phyloP scores from a whole-genome alignment of 495 filamentous ascomycete genomes.

The Neurospora sublineolata region DNA sequence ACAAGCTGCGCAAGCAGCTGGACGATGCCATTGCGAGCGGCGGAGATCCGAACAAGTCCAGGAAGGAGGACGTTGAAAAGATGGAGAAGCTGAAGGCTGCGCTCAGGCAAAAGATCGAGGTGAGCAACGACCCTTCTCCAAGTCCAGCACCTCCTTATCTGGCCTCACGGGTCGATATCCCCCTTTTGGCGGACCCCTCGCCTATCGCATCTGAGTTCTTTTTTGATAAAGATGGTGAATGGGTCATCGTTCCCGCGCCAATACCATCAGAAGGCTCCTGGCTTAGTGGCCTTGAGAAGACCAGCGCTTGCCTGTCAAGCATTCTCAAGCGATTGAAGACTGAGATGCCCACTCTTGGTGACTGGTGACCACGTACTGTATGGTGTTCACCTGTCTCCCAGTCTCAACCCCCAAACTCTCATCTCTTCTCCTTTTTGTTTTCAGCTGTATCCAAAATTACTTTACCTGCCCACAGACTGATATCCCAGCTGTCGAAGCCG shows the following conservation, averaged over 20 bases:
- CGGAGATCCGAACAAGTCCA: slow-evolving; percentile 19
- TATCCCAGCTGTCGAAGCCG: neutral
- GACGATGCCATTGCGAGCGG: slow-evolving; percentile 21
- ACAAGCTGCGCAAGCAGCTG: slow-evolving; percentile 41
- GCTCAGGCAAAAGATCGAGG: slow-evolving; percentile 37
- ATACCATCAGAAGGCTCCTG: neutral
- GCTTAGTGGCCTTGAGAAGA: neutral
- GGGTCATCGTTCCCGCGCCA: neutral
- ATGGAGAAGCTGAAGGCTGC: slow-evolving; percentile 38
- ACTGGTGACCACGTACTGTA: neutral
- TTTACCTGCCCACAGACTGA: neutral
- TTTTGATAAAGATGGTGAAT: neutral
- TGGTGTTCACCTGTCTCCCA: neutral
- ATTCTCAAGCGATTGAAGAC: neutral
- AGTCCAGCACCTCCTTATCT: slow-evolving; percentile 7
- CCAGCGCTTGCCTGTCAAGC: neutral
- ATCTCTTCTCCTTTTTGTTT: neutral
- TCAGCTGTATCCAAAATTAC: neutral
- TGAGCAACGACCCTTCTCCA: slow-evolving; percentile 18
- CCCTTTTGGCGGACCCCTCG: neutral
- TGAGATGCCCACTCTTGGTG: neutral
- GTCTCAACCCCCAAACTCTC: neutral
- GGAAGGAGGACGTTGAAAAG: slow-evolving; percentile 39
- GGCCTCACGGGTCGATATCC: neutral
- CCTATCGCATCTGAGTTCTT: neutral